Conservation (phyloP, 495 filamentous ascomycete species). For the Penicillium bialowiezense region DNA sequence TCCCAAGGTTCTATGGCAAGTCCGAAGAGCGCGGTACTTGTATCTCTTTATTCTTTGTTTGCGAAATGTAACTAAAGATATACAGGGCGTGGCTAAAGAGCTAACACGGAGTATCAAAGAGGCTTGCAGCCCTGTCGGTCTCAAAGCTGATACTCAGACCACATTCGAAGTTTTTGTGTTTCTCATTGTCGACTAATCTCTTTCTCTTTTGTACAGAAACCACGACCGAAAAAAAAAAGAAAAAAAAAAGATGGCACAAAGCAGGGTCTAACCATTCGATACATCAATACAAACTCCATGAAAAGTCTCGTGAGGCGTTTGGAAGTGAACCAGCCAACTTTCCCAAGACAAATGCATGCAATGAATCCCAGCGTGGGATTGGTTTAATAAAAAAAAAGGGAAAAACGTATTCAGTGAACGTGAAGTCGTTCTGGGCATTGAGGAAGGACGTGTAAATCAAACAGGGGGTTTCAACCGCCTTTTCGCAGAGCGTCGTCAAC, state of each 20-base stretch:
- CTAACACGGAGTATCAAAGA: no score
- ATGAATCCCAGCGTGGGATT: background rate
- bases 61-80: no score
- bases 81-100: no score
- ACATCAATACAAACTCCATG: constrained; percentile 17
- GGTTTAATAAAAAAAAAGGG: background rate
- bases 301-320: constrained; percentile 13
- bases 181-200: constrained; percentile 23
- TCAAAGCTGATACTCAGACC: no score
- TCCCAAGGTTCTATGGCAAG: no score
- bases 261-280: constrained; percentile 17
- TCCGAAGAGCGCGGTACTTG: no score
- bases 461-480: constrained; percentile 36
- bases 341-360: constrained; percentile 9
- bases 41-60: no score
- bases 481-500: constrained; percentile 49
- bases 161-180: constrained; percentile 19
- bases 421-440: constrained; percentile 1
- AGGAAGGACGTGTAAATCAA: background rate
- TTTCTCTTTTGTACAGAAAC: constrained; percentile 32
- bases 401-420: constrained; percentile 1
- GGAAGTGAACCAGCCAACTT: constrained; percentile 13
- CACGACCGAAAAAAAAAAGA: constrained; percentile 26
- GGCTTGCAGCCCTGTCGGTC: no score
- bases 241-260: constrained; percentile 20